Percentiles rank a stretch among this genome's conserved stretches.
Evolutionary conservation across 352 stramenopile species (phyloP).

Genomic region (Phytophthora agathidicida): DNA sequence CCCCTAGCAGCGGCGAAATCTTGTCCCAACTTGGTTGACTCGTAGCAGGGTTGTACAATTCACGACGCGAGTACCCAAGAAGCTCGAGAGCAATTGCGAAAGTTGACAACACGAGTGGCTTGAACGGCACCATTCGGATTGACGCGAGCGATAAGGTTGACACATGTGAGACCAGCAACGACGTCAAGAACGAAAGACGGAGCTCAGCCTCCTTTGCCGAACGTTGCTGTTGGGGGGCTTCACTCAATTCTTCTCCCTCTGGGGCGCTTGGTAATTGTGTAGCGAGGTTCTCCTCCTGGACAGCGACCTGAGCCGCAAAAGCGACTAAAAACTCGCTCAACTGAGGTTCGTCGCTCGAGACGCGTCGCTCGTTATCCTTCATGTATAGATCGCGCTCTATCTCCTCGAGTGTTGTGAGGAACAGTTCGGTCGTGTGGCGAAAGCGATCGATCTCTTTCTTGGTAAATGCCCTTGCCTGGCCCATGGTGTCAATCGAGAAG

Average conservation of each 20-base stretch:
- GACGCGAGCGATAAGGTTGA: conserved; percentile 53
- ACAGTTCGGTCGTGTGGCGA: conserved; percentile 52
- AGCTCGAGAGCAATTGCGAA: conserved; percentile 59
- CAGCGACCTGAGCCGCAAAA: conserved; percentile 55
- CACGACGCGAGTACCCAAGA: conserved; percentile 44
- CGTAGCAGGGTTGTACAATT: conserved; percentile 63
- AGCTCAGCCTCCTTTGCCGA: conserved; percentile 59
- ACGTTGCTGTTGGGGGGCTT: conserved; percentile 31
- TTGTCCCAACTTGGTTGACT: conserved; percentile 69
- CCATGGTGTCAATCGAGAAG: conserved; percentile 76
- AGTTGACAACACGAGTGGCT: conserved; percentile 44
- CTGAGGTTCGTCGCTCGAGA: conserved; percentile 49
- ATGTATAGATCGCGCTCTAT: conserved; percentile 73
- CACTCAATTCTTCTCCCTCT: conserved; percentile 31
- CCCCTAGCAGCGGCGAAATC: conserved; percentile 52
- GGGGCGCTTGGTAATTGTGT: conserved; percentile 43
- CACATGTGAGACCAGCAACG: conserved; percentile 55
- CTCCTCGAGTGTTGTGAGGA: conserved; percentile 64
- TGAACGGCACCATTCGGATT: conserved; percentile 66
- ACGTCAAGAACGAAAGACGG: conserved; percentile 57
- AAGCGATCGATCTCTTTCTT: conserved; percentile 65
- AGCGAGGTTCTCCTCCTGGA: conserved; percentile 70
- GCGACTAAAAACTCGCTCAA: conserved; percentile 73
- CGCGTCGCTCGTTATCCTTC: conserved; percentile 61
- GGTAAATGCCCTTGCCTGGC: conserved; percentile 71